Percentiles rank a stretch among this genome's conserved stretches.
Evolutionary conservation across 257 asterid species (phyloP).

Genomic region (Ilex asprella): DNA sequence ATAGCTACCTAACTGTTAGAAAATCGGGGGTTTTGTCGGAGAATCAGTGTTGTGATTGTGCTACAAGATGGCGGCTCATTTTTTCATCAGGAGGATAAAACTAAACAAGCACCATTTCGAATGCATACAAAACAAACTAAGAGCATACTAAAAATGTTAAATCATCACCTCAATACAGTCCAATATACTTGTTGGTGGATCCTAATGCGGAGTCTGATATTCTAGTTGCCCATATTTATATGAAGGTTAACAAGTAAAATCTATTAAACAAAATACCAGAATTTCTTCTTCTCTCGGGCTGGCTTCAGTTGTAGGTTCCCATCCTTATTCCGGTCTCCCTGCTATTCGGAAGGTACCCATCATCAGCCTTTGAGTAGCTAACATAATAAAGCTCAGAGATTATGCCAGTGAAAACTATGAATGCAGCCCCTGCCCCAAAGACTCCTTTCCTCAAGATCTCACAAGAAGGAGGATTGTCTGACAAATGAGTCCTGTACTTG

Average conservation of each 20-base stretch:
- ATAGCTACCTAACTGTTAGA: too few species aligned
- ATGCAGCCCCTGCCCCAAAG: conserved; percentile 85
- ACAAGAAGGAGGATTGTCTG: conserved; percentile 55
- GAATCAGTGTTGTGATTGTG: too few species aligned
- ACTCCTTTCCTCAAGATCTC: conserved; percentile 77
- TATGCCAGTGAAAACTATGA: conserved; percentile 61
- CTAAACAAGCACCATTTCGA: too few species aligned
- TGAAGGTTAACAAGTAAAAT: too few species aligned
- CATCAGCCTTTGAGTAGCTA: conserved; percentile 52
- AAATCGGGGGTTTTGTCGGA: too few species aligned
- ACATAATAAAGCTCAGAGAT: conserved; percentile 60
- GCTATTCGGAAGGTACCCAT: conserved; percentile 26
- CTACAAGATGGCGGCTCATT: too few species aligned
- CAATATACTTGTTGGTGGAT: too few species aligned
- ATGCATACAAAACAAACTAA: too few species aligned
- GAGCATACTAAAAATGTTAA: background rate
- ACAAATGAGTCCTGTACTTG: conserved; percentile 42
- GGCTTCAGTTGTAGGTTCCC: conserved; percentile 32
- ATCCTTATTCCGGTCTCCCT: conserved; percentile 67
- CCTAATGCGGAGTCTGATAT: too few species aligned
- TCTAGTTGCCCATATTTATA: too few species aligned
- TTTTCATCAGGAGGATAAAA: too few species aligned
- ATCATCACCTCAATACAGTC: too few species aligned
- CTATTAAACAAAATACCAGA: background rate
- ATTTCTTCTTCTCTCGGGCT: background rate